Evolutionary conservation across 2,329 filamentous ascomycete genomes (phyloP), one percentile per base, ranked within the genome.

Genomic region (Verticillium zaregamsianum): DNA sequence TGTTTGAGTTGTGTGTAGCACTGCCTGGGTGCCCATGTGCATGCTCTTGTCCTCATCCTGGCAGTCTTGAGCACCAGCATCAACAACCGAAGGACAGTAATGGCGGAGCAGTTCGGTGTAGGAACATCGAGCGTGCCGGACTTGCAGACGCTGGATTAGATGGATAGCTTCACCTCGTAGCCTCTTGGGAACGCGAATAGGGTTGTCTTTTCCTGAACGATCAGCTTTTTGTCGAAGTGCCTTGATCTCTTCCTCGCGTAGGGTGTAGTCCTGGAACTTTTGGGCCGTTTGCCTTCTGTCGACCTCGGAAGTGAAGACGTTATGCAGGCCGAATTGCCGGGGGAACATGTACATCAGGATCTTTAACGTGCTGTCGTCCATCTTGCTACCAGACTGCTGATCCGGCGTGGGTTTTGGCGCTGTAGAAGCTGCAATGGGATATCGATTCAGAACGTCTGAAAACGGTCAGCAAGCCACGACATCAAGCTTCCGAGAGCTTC

Each of bases 261-360:
- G 73, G 0, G 90, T 93, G 71, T 97, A 96, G 73, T 97, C 93
- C 69, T 92, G 91, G 69, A 94, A 88, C 31, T 84, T 84, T 68
- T 94, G 90, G 0, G 86, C 79, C 0, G 89, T 94, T 68, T 91
- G 85, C 57, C 77, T 82, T 25, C 71, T 72, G 71, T 95, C 84
- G 17, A 90, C 82, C 3, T 79, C 76, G 5, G 88, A 91, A 0
- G 88, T 92, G 71, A 98, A 97, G n/a, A 90, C 92, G 74, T 98
- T 99, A 71, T 96, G 92, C 3, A 99, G 79, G 15, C 86, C 86
- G 70, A 97, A 98, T 70, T 98, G 93, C 12, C 89, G 84, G 35
- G 95, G 95, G 68, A 99, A 99, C 1, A 99, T 88, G 74, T 98
- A 94, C 80, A 94, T 95, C 84, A 97, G 86, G 23, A 96, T 76